These are phyloP conservation scores for Sporothrix dimorphospora DNA, from an alignment of 2,329 filamentous ascomycete species.

Conservation along the genomic window DNA sequence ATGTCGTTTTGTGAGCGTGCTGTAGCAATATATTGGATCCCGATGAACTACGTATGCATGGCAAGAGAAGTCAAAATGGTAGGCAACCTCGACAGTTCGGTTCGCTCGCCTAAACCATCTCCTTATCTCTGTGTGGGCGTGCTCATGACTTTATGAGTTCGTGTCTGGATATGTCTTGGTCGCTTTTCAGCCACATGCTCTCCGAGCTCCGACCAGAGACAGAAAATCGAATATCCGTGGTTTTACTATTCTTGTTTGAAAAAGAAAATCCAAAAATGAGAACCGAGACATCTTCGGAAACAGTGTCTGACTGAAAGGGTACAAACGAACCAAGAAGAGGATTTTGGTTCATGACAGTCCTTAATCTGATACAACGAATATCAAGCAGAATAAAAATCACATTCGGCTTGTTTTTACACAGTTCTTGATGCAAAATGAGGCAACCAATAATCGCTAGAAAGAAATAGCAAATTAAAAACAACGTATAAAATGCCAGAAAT, in stretches of 20 bases:
- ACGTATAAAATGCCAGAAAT: neutral
- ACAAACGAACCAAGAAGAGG: neutral
- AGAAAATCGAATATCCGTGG: neutral
- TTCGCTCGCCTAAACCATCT: conserved; percentile 6
- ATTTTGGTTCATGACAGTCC: neutral
- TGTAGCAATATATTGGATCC: neutral
- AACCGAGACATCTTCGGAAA: neutral
- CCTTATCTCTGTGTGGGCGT: neutral
- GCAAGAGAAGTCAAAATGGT: neutral
- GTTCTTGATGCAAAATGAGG: neutral
- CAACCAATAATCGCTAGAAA: neutral
- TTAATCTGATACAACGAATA: neutral
- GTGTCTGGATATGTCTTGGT: conserved; percentile 4
- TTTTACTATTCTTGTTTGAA: neutral
- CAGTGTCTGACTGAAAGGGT: neutral
- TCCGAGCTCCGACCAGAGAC: neutral
- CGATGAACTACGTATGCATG: neutral
- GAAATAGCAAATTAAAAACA: neutral
- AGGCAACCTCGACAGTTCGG: neutral
- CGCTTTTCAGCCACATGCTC: neutral
- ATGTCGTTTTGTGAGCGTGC: neutral
- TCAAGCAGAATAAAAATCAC: neutral
- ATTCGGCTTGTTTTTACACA: neutral
- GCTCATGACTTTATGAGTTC: neutral
- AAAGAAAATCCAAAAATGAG: neutral